Conservation (phyloP, 148 eudicot genomes). For the Vaccinium corymbosum region DNA sequence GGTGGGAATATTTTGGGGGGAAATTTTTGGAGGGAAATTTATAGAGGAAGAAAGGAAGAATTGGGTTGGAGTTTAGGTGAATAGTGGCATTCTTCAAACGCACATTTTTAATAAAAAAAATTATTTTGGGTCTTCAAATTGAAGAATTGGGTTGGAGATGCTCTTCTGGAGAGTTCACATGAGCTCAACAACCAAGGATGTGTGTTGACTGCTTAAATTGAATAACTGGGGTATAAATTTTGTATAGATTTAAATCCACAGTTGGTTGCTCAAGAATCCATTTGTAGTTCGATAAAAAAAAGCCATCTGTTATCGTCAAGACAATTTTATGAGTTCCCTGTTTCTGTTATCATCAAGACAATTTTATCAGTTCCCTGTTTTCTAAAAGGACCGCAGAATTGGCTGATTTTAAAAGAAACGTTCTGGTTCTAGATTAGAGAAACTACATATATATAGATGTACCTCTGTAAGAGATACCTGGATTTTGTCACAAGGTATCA, state of each 20-base stretch:
- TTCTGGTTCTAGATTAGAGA: neutral
- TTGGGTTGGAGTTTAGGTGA: too few relatives aligned
- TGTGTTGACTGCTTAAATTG: neutral
- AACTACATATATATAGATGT: too few relatives aligned
- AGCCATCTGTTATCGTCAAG: neutral
- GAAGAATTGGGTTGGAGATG: too few relatives aligned
- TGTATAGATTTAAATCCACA: neutral
- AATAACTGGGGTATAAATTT: neutral
- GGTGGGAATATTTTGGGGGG: too few relatives aligned
- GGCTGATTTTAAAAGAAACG: neutral
- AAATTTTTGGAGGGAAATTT: too few relatives aligned
- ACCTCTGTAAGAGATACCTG: too few relatives aligned
- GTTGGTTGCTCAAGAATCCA: neutral
- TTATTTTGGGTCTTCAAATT: too few relatives aligned
- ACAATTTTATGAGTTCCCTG: neutral
- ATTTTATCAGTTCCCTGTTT: neutral
- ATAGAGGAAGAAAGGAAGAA: too few relatives aligned
- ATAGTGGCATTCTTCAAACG: too few relatives aligned
- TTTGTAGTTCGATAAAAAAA: neutral
- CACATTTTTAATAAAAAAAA: too few relatives aligned
- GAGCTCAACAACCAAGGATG: too few relatives aligned
- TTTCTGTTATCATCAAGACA: neutral
- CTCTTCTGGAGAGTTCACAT: too few relatives aligned
- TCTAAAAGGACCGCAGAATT: neutral
- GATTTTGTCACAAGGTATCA: conserved; percentile 1